These are phyloP conservation scores for Psophocarpus tetragonolobus DNA, from an alignment of 306 rosid genomes.

Conservation along the genomic window DNA sequence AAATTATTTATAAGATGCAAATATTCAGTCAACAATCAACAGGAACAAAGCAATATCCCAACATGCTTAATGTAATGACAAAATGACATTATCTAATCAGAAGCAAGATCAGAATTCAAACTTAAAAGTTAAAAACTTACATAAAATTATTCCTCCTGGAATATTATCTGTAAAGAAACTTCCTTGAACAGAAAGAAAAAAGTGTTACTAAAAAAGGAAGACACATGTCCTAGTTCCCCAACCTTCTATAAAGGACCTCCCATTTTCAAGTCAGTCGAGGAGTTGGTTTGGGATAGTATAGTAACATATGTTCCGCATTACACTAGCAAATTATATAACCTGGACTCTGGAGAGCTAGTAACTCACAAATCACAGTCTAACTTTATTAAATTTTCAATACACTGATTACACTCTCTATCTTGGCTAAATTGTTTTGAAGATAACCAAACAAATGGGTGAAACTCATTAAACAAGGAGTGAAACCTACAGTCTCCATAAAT, in stretches of 20 bases:
- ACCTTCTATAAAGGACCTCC: not conserved
- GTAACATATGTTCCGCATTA: not conserved
- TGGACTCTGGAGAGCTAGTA: not conserved
- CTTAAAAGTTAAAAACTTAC: not conserved
- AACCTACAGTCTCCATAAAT: not conserved
- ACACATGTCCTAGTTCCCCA: not conserved
- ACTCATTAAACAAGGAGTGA: not conserved
- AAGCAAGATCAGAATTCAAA: slow-evolving; percentile 14
- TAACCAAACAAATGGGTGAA: not conserved
- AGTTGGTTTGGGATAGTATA: not conserved
- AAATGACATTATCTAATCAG: slow-evolving; percentile 8
- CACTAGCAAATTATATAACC: not conserved
- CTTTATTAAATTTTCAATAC: not conserved
- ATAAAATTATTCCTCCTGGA: slow-evolving; percentile 1
- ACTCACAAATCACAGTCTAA: not conserved
- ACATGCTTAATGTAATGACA: slow-evolving; percentile 11
- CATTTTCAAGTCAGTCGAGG: not conserved
- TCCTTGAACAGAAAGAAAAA: slow-evolving; percentile 1
- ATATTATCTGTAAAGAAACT: not conserved
- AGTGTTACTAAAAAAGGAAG: not conserved
- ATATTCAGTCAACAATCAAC: not conserved
- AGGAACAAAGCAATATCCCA: not conserved
- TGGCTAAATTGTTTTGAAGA: not conserved
- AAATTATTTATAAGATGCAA: slow-evolving; percentile 1
- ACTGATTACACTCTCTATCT: not conserved